Conservation (phyloP, 1,284 basidiomycete species). For the Leucoagaricus sp. region DNA sequence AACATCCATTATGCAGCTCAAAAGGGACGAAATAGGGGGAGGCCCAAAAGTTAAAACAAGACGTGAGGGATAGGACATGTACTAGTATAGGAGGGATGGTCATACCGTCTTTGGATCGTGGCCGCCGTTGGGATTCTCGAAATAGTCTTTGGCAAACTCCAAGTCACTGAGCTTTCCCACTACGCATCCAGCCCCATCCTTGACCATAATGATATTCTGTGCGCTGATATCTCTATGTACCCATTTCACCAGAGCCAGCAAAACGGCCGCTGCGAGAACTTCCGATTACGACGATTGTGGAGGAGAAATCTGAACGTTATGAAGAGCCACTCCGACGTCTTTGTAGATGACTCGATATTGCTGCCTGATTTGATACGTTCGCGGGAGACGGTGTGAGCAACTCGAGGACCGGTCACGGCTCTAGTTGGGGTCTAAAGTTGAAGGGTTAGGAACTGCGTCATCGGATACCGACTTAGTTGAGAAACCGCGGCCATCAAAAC, state of each 20-base stretch:
- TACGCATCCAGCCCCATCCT: background rate
- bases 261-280: conserved; percentile 16
- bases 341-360: conserved; percentile 20
- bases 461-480: too few relatives aligned
- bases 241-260: conserved; percentile 21
- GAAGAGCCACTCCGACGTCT: conserved; percentile 13
- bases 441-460: too few relatives aligned
- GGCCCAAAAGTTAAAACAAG: background rate
- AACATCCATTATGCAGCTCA: background rate
- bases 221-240: conserved; percentile 27
- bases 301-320: background rate
- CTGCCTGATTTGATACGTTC: conserved; percentile 1
- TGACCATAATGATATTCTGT: conserved; percentile 24
- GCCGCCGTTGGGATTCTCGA: background rate
- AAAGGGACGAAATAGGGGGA: background rate
- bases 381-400: too few relatives aligned
- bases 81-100: background rate
- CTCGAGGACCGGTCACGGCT: too few relatives aligned
- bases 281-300: background rate
- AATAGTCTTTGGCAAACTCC: conserved; percentile 22
- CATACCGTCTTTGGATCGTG: conserved; percentile 23
- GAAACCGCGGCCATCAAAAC: background rate
- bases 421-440: too few relatives aligned
- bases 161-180: conserved; percentile 21
- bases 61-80: too few relatives aligned